Percentiles rank a stretch among this genome's conserved stretches.
Conservation (phyloP, 306 rosid species). For the Malus fusca region DNA sequence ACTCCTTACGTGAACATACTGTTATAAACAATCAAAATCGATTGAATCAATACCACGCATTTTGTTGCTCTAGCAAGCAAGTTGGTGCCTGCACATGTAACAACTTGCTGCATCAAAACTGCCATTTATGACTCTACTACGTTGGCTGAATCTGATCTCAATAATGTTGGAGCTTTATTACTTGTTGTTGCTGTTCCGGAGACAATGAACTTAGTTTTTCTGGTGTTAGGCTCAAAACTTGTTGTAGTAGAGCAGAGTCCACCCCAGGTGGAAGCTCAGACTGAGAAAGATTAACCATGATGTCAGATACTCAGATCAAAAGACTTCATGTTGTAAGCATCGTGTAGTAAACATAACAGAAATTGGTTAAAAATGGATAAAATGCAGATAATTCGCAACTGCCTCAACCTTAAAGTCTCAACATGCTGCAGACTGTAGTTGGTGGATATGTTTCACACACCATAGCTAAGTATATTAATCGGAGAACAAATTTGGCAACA, state of each 20-base stretch:
- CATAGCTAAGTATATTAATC: too few species aligned
- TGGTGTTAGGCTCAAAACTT: conserved; percentile 84
- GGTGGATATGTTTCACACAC: too few species aligned
- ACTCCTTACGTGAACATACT: conserved; percentile 36
- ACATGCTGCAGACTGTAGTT: not conserved
- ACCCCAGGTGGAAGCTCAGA: conserved; percentile 52
- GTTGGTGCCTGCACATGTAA: conserved; percentile 1
- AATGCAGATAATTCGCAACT: not conserved
- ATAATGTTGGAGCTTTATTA: conserved; percentile 43
- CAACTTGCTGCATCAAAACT: not conserved
- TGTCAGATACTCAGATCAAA: not conserved
- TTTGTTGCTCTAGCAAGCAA: conserved; percentile 12
- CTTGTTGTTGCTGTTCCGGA: too few species aligned
- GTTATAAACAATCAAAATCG: conserved; percentile 33
- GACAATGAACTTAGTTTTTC: conserved; percentile 29
- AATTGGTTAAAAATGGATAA: not conserved
- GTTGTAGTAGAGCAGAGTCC: conserved; percentile 70
- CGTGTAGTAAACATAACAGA: not conserved
- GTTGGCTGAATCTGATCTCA: conserved; percentile 61
- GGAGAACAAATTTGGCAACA: not conserved
- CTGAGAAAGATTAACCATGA: conserved; percentile 8
- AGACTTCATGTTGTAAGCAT: not conserved
- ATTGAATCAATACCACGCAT: conserved; percentile 23
- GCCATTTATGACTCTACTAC: conserved; percentile 20
- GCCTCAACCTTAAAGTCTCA: not conserved